Evolutionary conservation across 2,329 filamentous ascomycete genomes (phyloP).

Genomic region (Penicillium sp.): DNA sequence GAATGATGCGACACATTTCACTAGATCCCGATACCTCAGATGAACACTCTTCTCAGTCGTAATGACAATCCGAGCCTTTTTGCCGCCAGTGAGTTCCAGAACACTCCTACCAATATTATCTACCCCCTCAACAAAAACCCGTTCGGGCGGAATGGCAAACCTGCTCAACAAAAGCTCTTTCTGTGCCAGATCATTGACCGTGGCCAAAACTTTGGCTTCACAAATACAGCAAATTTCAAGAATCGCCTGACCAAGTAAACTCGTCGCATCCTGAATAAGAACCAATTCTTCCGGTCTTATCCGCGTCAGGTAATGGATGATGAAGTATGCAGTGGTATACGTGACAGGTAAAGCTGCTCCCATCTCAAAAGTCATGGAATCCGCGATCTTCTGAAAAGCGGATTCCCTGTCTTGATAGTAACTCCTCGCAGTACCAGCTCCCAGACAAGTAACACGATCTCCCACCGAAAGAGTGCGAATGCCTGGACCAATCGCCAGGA

Average conservation of each 20-base stretch:
- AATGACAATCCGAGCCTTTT: slow-evolving; percentile 22
- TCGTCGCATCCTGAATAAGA: slow-evolving; percentile 35
- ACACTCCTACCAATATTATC: slow-evolving; percentile 8
- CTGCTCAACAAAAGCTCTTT: slow-evolving; percentile 9
- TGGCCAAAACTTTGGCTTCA: slow-evolving; percentile 15
- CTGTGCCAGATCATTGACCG: slow-evolving; percentile 14
- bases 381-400: slow-evolving; percentile 27
- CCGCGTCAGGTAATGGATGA: slow-evolving; percentile 21
- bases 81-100: slow-evolving; percentile 2
- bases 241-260: slow-evolving; percentile 27
- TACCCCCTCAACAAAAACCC: slow-evolving; percentile 16
- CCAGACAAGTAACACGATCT: slow-evolving; percentile 31
- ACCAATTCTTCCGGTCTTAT: slow-evolving; percentile 26
- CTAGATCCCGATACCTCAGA: slow-evolving; percentile 2
- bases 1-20: slow-evolving; percentile 28
- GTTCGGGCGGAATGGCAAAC: slow-evolving; percentile 15
- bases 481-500: slow-evolving; percentile 21
- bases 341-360: slow-evolving; percentile 27
- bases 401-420: slow-evolving; percentile 19
- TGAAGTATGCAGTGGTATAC: slow-evolving; percentile 28
- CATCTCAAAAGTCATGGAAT: slow-evolving; percentile 24
- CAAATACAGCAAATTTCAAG: slow-evolving; percentile 20
- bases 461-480: slow-evolving; percentile 22
- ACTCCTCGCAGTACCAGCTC: slow-evolving; percentile 19
- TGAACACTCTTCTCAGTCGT: slow-evolving; percentile 4